Percentiles rank a stretch among this genome's conserved stretches.
phyloP scores from a whole-genome alignment of 169 alveolate species.

The Ichthyophthirius multifiliis region DNA sequence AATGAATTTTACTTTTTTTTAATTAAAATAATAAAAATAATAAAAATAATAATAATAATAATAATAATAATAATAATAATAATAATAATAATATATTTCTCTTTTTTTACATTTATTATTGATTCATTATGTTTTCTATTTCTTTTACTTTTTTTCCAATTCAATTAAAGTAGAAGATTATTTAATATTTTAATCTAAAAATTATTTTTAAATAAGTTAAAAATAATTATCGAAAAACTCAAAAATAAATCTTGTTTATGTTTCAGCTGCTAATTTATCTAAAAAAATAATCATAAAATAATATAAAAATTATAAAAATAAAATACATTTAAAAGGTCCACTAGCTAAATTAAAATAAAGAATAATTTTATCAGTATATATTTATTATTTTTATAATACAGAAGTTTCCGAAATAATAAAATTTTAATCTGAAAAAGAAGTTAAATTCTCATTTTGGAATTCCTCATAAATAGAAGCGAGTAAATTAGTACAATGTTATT shows the following conservation, averaged over 20 bases:
- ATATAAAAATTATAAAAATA: background rate
- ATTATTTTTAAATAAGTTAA: background rate
- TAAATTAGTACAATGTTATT: background rate
- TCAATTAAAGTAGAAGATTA: too few species aligned
- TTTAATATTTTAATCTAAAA: background rate
- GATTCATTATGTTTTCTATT: too few species aligned
- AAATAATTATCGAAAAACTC: background rate
- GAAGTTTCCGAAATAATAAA: background rate
- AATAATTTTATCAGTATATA: background rate
- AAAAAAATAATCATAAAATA: too few species aligned
- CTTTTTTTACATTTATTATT: too few species aligned
- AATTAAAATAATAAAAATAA: too few species aligned
- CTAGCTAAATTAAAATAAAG: background rate
- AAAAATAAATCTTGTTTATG: constrained; percentile 2
- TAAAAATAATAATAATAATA: too few species aligned
- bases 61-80: too few species aligned
- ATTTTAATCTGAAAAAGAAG: background rate
- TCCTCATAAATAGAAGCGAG: background rate
- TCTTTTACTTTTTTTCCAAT: too few species aligned
- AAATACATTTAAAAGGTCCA: background rate
- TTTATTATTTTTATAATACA: background rate
- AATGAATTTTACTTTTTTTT: too few species aligned
- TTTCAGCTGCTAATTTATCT: background rate
- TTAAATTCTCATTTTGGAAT: background rate
- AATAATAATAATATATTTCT: too few species aligned